A percentile compares a stretch with the other conserved stretches of the same genome.
These are phyloP conservation scores for Ophiostoma australiae DNA, from an alignment of 2,329 filamentous ascomycete species.

Conservation along the genomic window DNA sequence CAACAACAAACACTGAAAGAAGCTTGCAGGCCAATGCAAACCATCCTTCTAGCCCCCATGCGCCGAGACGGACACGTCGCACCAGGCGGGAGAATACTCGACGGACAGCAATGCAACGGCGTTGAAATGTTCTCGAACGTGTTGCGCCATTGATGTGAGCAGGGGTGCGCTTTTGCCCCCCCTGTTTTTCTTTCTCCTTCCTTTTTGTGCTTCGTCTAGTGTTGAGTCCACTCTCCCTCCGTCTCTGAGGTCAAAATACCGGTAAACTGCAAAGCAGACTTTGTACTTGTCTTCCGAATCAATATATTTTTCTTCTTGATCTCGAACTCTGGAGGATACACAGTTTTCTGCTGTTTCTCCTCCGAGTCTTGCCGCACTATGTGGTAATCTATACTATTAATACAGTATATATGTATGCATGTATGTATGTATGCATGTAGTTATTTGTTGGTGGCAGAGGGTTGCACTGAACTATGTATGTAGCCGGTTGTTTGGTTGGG, in stretches of 20 bases:
- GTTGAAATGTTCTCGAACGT: constrained; percentile 3
- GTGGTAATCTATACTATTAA: not conserved
- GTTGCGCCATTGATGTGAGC: not conserved
- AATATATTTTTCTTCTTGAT: not conserved
- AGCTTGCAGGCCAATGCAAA: not conserved
- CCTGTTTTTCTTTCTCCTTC: not conserved
- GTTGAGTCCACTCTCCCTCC: not conserved
- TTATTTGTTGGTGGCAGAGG: not conserved
- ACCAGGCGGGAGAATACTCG: not conserved
- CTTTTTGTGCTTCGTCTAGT: not conserved
- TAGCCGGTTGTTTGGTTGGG: not conserved
- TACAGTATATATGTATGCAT: too few relatives aligned
- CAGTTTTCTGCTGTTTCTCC: not conserved
- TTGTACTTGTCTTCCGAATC: not conserved
- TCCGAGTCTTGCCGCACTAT: not conserved
- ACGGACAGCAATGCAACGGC: constrained; percentile 6
- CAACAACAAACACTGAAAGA: not conserved
- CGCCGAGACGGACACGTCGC: not conserved
- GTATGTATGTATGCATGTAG: not conserved
- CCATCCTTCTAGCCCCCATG: not conserved
- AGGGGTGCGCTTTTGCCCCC: not conserved
- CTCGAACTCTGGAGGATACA: not conserved
- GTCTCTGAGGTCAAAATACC: not conserved
- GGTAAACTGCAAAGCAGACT: not conserved
- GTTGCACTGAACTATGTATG: not conserved